Percentiles rank a stretch among this genome's conserved stretches.
Evolutionary conservation across 139 green algal species (phyloP).

Genomic region (Chlorella sp.): DNA sequence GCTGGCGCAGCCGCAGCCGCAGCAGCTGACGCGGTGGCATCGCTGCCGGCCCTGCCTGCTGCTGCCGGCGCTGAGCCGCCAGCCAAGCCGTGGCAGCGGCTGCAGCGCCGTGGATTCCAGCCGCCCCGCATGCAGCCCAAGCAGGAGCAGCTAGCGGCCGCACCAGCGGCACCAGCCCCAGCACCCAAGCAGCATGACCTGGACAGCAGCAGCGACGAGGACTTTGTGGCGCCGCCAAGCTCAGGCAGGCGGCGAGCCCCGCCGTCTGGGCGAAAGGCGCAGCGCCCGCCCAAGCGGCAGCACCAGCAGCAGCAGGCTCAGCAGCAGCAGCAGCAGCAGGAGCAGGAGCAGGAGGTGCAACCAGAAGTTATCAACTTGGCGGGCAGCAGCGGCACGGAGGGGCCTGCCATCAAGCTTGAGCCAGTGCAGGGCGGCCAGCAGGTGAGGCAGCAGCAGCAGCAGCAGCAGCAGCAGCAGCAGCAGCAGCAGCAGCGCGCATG

Average conservation of each 20-base stretch:
- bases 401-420: not conserved
- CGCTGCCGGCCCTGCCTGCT: not conserved
- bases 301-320: not conserved
- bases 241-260: not conserved
- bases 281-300: not conserved
- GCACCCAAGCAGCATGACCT: not conserved
- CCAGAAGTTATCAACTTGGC: not conserved
- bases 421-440: not conserved
- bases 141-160: not conserved
- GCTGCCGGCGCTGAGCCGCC: not conserved
- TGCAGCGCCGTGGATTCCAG: not conserved
- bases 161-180: not conserved
- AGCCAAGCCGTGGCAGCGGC: conserved; percentile 12
- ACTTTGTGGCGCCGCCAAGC: not conserved
- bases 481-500: not conserved
- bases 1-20: not conserved
- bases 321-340: not conserved
- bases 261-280: conserved; percentile 1
- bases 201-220: conserved; percentile 3
- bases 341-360: not conserved
- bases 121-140: conserved; percentile 16
- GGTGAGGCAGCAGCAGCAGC: not conserved
- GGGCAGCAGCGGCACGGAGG: not conserved
- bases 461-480: not conserved
- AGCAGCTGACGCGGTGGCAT: conserved; percentile 5